A percentile compares a stretch with the other conserved stretches of the same genome.
Conservation (phyloP, 2,329 filamentous ascomycete species). For the Fusarium chaquense region DNA sequence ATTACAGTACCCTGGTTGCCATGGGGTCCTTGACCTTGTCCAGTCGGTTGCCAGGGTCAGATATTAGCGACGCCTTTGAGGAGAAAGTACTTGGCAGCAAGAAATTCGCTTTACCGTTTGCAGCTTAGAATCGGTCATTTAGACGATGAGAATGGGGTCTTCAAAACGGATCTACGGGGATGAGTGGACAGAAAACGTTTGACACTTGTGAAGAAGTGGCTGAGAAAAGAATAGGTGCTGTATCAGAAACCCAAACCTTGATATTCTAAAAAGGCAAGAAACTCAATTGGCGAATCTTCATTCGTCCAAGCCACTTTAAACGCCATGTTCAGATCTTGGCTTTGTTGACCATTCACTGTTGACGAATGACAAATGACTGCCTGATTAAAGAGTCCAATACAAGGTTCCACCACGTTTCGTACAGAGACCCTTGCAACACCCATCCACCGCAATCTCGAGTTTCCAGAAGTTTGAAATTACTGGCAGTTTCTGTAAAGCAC, state of each 20-base stretch:
- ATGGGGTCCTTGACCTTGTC: constrained; percentile 25
- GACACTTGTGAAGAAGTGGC: constrained; percentile 5
- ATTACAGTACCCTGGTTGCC: constrained; percentile 32
- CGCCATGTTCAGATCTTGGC: constrained; percentile 7
- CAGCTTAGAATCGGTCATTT: constrained; percentile 22
- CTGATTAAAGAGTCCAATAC: constrained; percentile 16
- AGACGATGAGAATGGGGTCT: constrained; percentile 17
- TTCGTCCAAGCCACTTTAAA: constrained; percentile 14
- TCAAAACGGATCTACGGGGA: constrained; percentile 6
- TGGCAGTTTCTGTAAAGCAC: background rate
- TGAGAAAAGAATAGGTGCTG: constrained; percentile 1
- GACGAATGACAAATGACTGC: constrained; percentile 36
- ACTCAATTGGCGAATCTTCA: constrained; percentile 13
- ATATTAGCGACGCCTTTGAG: constrained; percentile 2
- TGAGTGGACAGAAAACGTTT: constrained; percentile 18
- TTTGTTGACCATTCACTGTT: constrained; percentile 25
- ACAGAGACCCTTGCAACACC: constrained; percentile 22
- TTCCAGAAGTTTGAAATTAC: constrained; percentile 29
- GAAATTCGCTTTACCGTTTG: constrained; percentile 24
- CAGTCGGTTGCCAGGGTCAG: constrained; percentile 21
- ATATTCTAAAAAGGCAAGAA: constrained; percentile 1
- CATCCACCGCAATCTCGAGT: constrained; percentile 26
- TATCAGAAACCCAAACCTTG: background rate
- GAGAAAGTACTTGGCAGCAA: constrained; percentile 2
- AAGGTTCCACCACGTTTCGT: constrained; percentile 40